Evolutionary conservation across 2,329 filamentous ascomycete species (phyloP), one percentile per base, ranked within the genome.

Genomic region (Seiridium cupressi): DNA sequence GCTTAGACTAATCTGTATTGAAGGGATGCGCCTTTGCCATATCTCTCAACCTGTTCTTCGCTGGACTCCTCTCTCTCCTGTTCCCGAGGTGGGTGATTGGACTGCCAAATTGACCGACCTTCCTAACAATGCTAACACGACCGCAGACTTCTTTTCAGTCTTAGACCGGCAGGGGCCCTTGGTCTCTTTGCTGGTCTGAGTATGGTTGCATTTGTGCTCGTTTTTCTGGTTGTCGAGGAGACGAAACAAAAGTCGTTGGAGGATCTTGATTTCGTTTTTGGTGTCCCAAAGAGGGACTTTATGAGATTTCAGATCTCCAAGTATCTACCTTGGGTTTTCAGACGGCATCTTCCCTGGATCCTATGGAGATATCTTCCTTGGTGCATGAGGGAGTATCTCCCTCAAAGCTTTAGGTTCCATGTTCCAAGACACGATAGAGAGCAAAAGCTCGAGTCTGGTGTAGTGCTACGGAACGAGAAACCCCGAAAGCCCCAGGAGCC

Each of bases 121-220:
- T 11, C n/a, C 18, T 8, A 47, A 13, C n/a, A 51, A 32, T 51
- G 48, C 6, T 32, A 9, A 26, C n/a, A 4, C 7, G 3, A 10
- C 4, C 5, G 18, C 51, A 55, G 51, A 13, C 5, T 55, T 42
- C 35, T 55, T 8, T 42, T 13, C 38, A 10, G n/a, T 11, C 7
- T 55, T 26, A 55, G 11, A 8, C 13, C 4, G 4, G 34, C 51
- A 8, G 51, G 51, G 18, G 72, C 74, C 0, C 66, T 82, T 3
- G 78, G 76, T 1, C 73, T 83, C 36, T 83, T 82, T 62, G 72
- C 76, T 1, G 78, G 73, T 1, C 67, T 83, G n/a, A 82, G 81
- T 63, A 48, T 82, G 2, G 46, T 81, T 3, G 78, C 79, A 0
- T 75, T 80, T n/a, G 61, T 77, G 3, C 70, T 80, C 36, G 76